Base-by-base conservation (phyloP, 2,329 filamentous ascomycete genomes). In the Grosmannia penicillata region DNA sequence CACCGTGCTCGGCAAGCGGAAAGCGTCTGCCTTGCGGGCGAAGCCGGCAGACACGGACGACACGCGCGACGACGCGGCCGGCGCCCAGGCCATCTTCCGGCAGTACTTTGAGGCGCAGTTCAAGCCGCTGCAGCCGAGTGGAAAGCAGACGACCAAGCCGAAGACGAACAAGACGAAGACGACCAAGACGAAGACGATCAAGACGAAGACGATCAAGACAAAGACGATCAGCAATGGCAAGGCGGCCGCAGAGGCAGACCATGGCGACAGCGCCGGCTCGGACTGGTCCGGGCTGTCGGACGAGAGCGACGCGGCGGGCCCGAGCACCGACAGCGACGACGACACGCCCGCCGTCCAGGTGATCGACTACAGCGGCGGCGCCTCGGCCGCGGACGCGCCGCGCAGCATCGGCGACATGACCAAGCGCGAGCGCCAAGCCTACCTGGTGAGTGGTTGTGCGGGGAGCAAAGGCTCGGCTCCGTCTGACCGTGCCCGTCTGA, bases 71-170 rank as follows among this genome's bases (percentile, higher is more conserved):
- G 38, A 40, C 54, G 55, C 61, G 29, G 63, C 72, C 46, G 69
- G 77, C 42, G 68, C 81, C 11, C 75, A 83, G 48, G 83, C 79
- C 40, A 70, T 87, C 41, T 83, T 98, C 51, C 76, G 78, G 41
- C 75, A 74, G 48, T 81, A 89, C 54, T 96, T 96, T 53, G 91
- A 95, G 59, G 74, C 83, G 22, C 78, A 82, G 53, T 96, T 95
- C 62, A 73, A 76, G 53, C 85, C 89, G 8, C 57, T 94, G 28
- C 65, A 65, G 40, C 46, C 19, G 43, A 45, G n/a, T n/a, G n/a
- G n/a, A n/a, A n/a, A n/a, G n/a, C n/a, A n/a, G n/a, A n/a, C n/a
- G n/a, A n/a, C n/a, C n/a, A n/a, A n/a, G n/a, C n/a, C 14, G 6
- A 36, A 27, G 14, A 11, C 17, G 15, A 25, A 22, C 10, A 37